Percentiles rank a stretch among this genome's conserved stretches.
Conservation (phyloP, 2,329 filamentous ascomycete genomes). For the Periconia sp. region DNA sequence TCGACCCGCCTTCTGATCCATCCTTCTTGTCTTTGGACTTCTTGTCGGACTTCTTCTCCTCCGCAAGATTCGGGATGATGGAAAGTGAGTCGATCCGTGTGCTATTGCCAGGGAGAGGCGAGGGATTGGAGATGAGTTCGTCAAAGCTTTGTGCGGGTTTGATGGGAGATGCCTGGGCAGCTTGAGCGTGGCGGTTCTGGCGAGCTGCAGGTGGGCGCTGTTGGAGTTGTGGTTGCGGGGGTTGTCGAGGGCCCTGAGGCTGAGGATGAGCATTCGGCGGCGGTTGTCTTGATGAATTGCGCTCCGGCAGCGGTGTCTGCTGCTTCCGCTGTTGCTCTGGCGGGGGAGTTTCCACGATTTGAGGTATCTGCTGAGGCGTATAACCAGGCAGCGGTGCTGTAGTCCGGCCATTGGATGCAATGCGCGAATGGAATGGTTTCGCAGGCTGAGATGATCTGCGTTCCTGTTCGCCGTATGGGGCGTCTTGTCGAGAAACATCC, state of each 20-base stretch:
- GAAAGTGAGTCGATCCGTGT: slow-evolving; percentile 79
- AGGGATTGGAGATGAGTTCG: slow-evolving; percentile 69
- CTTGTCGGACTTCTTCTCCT: slow-evolving; percentile 75
- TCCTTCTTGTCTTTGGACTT: slow-evolving; percentile 75
- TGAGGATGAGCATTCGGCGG: slow-evolving; percentile 28
- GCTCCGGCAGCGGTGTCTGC: slow-evolving; percentile 54
- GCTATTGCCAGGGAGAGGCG: slow-evolving; percentile 72
- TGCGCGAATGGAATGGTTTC: slow-evolving; percentile 62
- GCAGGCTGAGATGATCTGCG: slow-evolving; percentile 44
- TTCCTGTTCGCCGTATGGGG: slow-evolving; percentile 35
- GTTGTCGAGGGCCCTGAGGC: slow-evolving; percentile 15
- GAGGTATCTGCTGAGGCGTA: slow-evolving; percentile 53
- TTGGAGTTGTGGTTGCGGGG: slow-evolving; percentile 20
- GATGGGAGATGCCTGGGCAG: slow-evolving; percentile 45
- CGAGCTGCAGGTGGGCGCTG: slow-evolving; percentile 28
- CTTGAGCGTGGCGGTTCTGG: slow-evolving; percentile 38
- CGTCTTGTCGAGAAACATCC: slow-evolving; percentile 22
- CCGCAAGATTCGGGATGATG: slow-evolving; percentile 76
- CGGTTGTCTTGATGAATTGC: slow-evolving; percentile 55
- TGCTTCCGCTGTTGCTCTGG: slow-evolving; percentile 41
- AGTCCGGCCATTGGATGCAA: slow-evolving; percentile 62
- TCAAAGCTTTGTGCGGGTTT: slow-evolving; percentile 60
- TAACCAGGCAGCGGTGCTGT: slow-evolving; percentile 59
- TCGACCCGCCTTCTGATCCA: slow-evolving; percentile 66
- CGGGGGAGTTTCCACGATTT: slow-evolving; percentile 67